These are phyloP conservation scores for Nemophila menziesii DNA, from an alignment of 257 asterid species.

Conservation along the genomic window DNA sequence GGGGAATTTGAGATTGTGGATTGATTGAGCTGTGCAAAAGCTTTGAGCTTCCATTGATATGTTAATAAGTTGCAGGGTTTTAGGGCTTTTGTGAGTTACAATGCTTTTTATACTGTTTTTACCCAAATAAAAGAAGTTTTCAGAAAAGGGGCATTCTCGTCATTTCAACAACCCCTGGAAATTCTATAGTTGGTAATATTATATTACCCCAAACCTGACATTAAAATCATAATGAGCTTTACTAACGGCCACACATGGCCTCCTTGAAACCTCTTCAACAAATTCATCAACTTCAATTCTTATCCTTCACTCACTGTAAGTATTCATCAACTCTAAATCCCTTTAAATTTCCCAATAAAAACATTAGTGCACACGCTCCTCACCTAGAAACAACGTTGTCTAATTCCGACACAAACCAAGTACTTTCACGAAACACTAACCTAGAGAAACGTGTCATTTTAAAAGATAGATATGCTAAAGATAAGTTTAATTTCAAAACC, in stretches of 20 bases:
- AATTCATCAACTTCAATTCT: conserved; percentile 41
- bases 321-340: conserved; percentile 23
- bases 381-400: conserved; percentile 23
- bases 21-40: conserved; percentile 5
- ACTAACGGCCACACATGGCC: conserved; percentile 38
- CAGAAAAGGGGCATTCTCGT: neutral
- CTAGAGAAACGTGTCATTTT: conserved; percentile 30
- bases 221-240: conserved; percentile 5
- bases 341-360: conserved; percentile 22
- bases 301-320: conserved; percentile 33
- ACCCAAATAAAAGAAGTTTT: no score
- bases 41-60: conserved; percentile 48
- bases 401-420: conserved; percentile 5
- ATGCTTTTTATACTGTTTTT: no score
- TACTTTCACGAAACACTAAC: conserved; percentile 13
- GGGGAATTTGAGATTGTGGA: conserved; percentile 16
- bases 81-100: no score
- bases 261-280: conserved; percentile 44
- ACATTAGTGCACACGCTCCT: conserved; percentile 22
- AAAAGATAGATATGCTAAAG: conserved; percentile 36
- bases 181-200: neutral
- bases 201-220: neutral
- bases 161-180: neutral
- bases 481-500: conserved; percentile 16
- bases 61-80: no score